phyloP scores from a whole-genome alignment of 371 early-diverging fungal species.

The Mucor sp. region DNA sequence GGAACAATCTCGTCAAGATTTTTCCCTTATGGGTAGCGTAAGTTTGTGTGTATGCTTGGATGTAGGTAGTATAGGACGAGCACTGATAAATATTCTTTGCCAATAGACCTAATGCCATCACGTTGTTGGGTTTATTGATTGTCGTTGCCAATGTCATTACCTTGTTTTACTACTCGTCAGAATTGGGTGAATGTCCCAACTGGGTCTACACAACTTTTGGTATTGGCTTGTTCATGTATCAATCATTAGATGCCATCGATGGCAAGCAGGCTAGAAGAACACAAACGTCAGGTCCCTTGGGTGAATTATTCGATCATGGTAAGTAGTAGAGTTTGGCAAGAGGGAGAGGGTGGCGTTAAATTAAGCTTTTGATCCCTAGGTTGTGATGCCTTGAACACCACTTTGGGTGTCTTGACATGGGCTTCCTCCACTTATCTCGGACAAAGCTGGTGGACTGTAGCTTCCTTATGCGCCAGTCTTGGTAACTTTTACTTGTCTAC shows the following conservation, averaged over 20 bases:
- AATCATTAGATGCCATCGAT: conserved; percentile 97
- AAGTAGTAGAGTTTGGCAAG: conserved; percentile 6
- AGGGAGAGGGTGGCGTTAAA: background rate
- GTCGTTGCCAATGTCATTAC: conserved; percentile 74
- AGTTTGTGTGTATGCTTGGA: conserved; percentile 20
- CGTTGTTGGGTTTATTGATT: conserved; percentile 90
- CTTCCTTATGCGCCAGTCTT: conserved; percentile 58
- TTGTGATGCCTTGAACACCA: conserved; percentile 91
- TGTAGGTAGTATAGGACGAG: background rate
- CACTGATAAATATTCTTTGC: background rate
- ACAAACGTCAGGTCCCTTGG: conserved; percentile 87
- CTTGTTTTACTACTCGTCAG: conserved; percentile 74
- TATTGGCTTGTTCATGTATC: conserved; percentile 90
- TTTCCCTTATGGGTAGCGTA: conserved; percentile 94
- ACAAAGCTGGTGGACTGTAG: conserved; percentile 77
- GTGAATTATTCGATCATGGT: conserved; percentile 95
- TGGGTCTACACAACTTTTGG: conserved; percentile 91
- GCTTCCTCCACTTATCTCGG: conserved; percentile 74
- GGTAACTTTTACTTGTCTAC: conserved; percentile 92
- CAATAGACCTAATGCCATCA: conserved; percentile 95
- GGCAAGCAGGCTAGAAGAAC: conserved; percentile 98
- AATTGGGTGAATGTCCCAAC: conserved; percentile 79
- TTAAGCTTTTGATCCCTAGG: conserved; percentile 40
- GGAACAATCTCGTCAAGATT: conserved; percentile 84
- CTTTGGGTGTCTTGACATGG: conserved; percentile 61